A percentile compares a stretch with the other conserved stretches of the same genome.
phyloP scores from a whole-genome alignment of 495 filamentous ascomycete species.

The Aspergillus asperescens region DNA sequence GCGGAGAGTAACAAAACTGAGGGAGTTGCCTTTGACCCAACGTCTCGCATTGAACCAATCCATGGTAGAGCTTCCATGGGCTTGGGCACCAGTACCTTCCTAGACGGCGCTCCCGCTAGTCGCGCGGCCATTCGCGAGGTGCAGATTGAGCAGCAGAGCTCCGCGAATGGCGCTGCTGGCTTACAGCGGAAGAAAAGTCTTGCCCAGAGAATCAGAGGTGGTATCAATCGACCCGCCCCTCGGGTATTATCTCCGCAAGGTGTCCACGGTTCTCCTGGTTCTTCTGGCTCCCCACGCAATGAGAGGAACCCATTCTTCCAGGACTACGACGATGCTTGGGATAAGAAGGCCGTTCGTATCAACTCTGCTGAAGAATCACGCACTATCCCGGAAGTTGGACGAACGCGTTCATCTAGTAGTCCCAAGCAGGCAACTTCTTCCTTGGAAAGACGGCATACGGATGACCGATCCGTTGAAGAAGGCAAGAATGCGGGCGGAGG shows the following conservation, averaged over 20 bases:
- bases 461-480: constrained; percentile 51
- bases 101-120: constrained; percentile 90
- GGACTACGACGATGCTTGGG: constrained; percentile 71
- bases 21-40: constrained; percentile 51
- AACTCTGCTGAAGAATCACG: constrained; percentile 46
- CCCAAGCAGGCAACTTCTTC: constrained; percentile 46
- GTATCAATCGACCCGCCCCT: constrained; percentile 51
- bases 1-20: constrained; percentile 39
- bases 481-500: constrained; percentile 43
- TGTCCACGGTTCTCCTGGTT: constrained; percentile 33
- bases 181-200: constrained; percentile 88
- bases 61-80: constrained; percentile 81
- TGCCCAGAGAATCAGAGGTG: constrained; percentile 74
- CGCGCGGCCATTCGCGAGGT: constrained; percentile 59
- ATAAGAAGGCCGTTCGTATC: constrained; percentile 61
- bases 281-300: constrained; percentile 32
- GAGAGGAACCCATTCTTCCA: constrained; percentile 84
- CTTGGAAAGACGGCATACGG: constrained; percentile 64
- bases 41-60: constrained; percentile 58
- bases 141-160: constrained; percentile 23
- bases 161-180: constrained; percentile 42
- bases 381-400: constrained; percentile 24
- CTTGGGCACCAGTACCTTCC: constrained; percentile 89
- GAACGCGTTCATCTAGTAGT: constrained; percentile 55
- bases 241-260: constrained; percentile 50